These are phyloP conservation scores for Candida tunisiensis DNA, from an alignment of 1,139 yeast species.

Conservation along the genomic window DNA sequence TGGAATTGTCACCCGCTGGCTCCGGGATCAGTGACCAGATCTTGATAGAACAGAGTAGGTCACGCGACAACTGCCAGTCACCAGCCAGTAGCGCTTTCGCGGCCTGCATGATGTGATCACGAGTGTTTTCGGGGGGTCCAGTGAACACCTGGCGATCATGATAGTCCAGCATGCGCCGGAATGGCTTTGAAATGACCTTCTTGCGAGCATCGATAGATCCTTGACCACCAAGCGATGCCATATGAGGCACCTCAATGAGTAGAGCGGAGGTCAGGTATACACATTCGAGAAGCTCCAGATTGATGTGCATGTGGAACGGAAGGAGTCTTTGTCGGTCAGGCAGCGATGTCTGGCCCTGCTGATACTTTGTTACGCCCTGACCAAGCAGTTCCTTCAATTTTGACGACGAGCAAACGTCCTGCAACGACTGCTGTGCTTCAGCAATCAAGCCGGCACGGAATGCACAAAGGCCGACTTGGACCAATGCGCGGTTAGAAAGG, in stretches of 20 bases:
- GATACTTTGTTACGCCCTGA: constrained; percentile 44
- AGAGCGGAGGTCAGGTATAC: constrained; percentile 84
- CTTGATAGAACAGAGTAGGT: constrained; percentile 58
- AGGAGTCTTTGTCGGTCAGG: constrained; percentile 70
- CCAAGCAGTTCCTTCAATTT: constrained; percentile 88
- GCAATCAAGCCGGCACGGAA: constrained; percentile 78
- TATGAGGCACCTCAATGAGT: constrained; percentile 80
- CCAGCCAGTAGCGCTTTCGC: constrained; percentile 82
- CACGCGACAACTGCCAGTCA: constrained; percentile 71
- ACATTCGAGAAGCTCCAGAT: constrained; percentile 86
- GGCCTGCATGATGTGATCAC: constrained; percentile 88
- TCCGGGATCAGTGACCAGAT: constrained; percentile 86
- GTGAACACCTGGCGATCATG: constrained; percentile 91
- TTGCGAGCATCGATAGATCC: constrained; percentile 37
- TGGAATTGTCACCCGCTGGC: no score
- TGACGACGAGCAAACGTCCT: constrained; percentile 75
- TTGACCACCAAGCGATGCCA: constrained; percentile 43
- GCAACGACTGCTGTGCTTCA: constrained; percentile 78
- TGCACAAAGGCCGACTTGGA: constrained; percentile 91
- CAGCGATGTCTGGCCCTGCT: constrained; percentile 13
- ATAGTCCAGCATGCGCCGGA: constrained; percentile 83
- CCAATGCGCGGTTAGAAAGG: constrained; percentile 85
- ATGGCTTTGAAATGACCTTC: constrained; percentile 60
- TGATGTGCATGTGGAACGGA: constrained; percentile 98
- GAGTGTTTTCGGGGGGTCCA: constrained; percentile 95